A percentile compares a stretch with the other conserved stretches of the same genome.
Evolutionary conservation across 495 filamentous ascomycete species (phyloP).

Genomic region (Usnea hakonensis): DNA sequence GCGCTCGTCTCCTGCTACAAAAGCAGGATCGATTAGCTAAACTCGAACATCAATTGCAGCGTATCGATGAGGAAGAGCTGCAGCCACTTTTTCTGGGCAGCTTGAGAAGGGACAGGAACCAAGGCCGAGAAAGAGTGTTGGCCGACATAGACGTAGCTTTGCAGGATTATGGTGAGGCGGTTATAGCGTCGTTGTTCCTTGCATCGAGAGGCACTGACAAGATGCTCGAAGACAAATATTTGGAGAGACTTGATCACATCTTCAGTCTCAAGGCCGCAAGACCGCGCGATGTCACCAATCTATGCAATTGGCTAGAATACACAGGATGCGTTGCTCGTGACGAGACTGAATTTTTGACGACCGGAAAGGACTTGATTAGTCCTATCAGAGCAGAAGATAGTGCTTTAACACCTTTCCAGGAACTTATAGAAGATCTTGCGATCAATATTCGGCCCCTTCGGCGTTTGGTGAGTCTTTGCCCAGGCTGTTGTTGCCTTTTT

Average conservation of each 20-base stretch:
- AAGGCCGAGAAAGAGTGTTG: slow-evolving; percentile 19
- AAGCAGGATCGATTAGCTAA: slow-evolving; percentile 29
- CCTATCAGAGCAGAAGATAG: slow-evolving; percentile 27
- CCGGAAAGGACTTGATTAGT: slow-evolving; percentile 27
- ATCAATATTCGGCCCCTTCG: background rate
- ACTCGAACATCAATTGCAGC: slow-evolving; percentile 29
- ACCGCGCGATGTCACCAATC: slow-evolving; percentile 22
- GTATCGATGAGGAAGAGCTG: slow-evolving; percentile 28
- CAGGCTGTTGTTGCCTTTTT: background rate
- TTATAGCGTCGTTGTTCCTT: background rate
- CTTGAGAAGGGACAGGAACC: slow-evolving; percentile 27
- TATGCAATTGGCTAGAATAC: slow-evolving; percentile 29
- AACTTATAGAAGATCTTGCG: slow-evolving; percentile 23
- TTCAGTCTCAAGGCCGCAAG: slow-evolving; percentile 16
- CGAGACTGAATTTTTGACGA: slow-evolving; percentile 28
- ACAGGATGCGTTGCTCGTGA: slow-evolving; percentile 24
- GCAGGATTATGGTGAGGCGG: slow-evolving; percentile 28
- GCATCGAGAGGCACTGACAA: background rate
- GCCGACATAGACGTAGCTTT: slow-evolving; percentile 21
- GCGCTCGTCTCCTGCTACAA: slow-evolving; percentile 23
- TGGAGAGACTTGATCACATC: slow-evolving; percentile 16
- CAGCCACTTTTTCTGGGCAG: slow-evolving; percentile 28
- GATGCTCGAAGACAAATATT: slow-evolving; percentile 21
- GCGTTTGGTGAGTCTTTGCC: background rate
- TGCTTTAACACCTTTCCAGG: slow-evolving; percentile 23